Evolutionary conservation across 257 asterid species (phyloP), one percentile per base, ranked within the genome.

Genomic region (Leptodermis oblonga): DNA sequence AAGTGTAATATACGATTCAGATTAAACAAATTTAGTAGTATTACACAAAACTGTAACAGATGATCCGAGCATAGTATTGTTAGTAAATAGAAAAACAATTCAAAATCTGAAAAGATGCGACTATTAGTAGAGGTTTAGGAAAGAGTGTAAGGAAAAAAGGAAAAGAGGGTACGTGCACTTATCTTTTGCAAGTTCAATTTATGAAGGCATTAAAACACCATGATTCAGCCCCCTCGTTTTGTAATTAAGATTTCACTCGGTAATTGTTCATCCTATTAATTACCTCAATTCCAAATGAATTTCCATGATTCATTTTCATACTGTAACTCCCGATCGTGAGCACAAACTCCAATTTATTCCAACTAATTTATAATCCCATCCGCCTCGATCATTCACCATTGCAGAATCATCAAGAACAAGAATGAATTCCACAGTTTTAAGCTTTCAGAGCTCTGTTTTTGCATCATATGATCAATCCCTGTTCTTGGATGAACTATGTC

Each of bases 321-420:
- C 77, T 82, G 90, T 90, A 90, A 90, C 97, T 79, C 88, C 93
- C 88, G 79, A 80, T 77, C 88, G 74, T 85, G 79, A 79, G 80
- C 95, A 87, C 90, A 71, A 79, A 84, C 86, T 85, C 74, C 79
- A 55, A 67, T 75, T 64, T 80, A 69, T 71, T 70, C 68, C 68
- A 33, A 14, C 14, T 14, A 14, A 43, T 43, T 43, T 43, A 43
- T 43, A 43, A 0, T 15, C 14, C 22, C 23, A 18, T 14, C 7
- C 22, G 7, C 7, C 6, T 11, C 6, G 1, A 1, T 55, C 20
- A 15, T 59, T 10, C 25, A 31, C 43, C 23, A 8, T 33, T 59
- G 46, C 26, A 60, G 43, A 15, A 48, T 48, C 18, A 15, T 3
- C 5, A 48, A 7, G 18, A 48, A 15, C 26, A 41, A 0, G 20